Evolutionary conservation across 306 rosid species (phyloP).

Genomic region (Phaseolus lunatus): DNA sequence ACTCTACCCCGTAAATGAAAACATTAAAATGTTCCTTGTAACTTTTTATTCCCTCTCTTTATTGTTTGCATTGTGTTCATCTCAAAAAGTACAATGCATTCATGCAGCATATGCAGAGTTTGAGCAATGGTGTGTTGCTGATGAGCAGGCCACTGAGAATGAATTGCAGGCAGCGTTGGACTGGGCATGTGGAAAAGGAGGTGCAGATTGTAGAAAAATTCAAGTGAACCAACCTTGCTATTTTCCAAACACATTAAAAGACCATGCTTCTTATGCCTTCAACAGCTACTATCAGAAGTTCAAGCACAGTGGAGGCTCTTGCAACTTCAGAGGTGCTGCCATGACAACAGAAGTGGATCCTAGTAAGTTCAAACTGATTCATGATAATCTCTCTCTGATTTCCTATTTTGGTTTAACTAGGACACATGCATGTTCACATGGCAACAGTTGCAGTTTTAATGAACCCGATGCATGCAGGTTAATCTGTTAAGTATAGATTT

Average conservation of each 20-base stretch:
- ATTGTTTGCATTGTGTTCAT: background rate
- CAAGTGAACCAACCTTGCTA: constrained; percentile 70
- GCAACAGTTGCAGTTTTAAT: constrained; percentile 16
- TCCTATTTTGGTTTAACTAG: background rate
- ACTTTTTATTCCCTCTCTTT: background rate
- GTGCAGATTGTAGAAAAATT: constrained; percentile 78
- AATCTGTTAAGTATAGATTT: background rate
- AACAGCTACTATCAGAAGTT: constrained; percentile 71
- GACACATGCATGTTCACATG: constrained; percentile 42
- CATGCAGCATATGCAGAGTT: constrained; percentile 53
- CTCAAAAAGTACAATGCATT: background rate
- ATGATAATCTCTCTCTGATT: background rate
- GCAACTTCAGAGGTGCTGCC: constrained; percentile 77
- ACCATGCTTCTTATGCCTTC: constrained; percentile 88
- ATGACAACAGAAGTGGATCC: constrained; percentile 82
- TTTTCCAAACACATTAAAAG: constrained; percentile 67
- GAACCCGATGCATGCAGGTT: background rate
- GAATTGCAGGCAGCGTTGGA: constrained; percentile 78
- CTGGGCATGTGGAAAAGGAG: constrained; percentile 87
- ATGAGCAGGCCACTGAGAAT: constrained; percentile 68
- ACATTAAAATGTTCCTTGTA: background rate
- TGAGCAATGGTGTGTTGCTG: constrained; percentile 87
- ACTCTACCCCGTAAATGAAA: background rate
- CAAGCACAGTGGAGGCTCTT: constrained; percentile 74
- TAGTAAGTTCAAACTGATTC: constrained; percentile 55